Percentiles rank a stretch among this genome's conserved stretches.
phyloP scores from a whole-genome alignment of 2,329 filamentous ascomycete genomes.

The Colletotrichum kahawae region DNA sequence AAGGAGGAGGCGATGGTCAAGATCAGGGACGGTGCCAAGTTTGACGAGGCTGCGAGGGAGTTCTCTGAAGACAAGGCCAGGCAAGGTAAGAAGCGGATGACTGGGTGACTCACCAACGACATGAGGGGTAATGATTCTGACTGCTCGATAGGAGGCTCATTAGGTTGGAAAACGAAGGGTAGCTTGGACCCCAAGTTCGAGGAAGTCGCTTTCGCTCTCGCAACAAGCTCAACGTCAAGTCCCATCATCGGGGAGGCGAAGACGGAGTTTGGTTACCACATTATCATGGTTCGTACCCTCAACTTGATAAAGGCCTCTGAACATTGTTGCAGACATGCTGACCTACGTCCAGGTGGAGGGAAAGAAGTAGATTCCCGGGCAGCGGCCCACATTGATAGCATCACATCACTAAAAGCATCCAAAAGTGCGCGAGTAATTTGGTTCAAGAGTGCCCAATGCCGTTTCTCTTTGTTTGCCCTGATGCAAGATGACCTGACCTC shows the following conservation, averaged over 20 bases:
- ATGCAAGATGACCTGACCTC: constrained; percentile 38
- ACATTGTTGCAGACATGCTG: background rate
- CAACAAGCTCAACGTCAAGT: constrained; percentile 66
- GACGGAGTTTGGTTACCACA: constrained; percentile 79
- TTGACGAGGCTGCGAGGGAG: constrained; percentile 75
- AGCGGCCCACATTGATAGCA: background rate
- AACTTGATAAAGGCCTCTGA: background rate
- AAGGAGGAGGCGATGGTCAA: constrained; percentile 78
- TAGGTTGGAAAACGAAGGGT: constrained; percentile 77
- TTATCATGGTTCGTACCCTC: constrained; percentile 69
- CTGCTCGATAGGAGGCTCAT: constrained; percentile 60
- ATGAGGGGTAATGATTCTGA: background rate
- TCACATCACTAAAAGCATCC: constrained; percentile 3
- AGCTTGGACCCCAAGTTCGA: constrained; percentile 73
- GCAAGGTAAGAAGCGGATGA: constrained; percentile 48
- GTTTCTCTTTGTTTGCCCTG: constrained; percentile 26
- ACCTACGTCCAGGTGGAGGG: constrained; percentile 40
- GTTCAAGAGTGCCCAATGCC: constrained; percentile 22
- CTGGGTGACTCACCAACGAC: background rate
- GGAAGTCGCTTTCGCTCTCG: constrained; percentile 72
- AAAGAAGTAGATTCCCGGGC: constrained; percentile 35
- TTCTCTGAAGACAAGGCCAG: constrained; percentile 81
- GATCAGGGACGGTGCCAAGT: constrained; percentile 69
- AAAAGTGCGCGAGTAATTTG: background rate
- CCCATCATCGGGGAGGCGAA: constrained; percentile 74